These are phyloP conservation scores for Penicillium egyptiacum DNA, from an alignment of 495 filamentous ascomycete species.

Conservation along the genomic window DNA sequence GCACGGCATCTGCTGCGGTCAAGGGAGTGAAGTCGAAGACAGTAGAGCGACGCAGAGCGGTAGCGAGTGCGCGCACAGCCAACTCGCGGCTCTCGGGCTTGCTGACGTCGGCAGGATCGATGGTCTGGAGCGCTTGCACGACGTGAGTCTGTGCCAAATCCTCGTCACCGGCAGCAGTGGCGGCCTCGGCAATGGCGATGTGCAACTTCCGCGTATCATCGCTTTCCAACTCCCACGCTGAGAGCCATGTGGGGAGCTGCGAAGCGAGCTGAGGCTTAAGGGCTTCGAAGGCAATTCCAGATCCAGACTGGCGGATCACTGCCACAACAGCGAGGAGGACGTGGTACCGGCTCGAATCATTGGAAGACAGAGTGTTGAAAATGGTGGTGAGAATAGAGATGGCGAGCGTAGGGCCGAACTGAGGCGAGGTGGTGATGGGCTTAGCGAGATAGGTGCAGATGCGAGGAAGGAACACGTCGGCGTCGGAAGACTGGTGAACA, in stretches of 20 bases:
- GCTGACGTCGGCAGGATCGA: conserved; percentile 69
- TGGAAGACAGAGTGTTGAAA: conserved; percentile 85
- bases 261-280: conserved; percentile 75
- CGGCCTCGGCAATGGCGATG: conserved; percentile 73
- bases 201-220: conserved; percentile 81
- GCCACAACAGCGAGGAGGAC: conserved; percentile 81
- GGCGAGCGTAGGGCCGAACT: conserved; percentile 78
- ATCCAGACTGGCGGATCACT: conserved; percentile 69
- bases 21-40: conserved; percentile 96
- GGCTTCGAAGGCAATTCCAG: conserved; percentile 71
- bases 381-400: conserved; percentile 88
- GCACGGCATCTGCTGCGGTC: conserved; percentile 79
- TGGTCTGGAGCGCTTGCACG: conserved; percentile 77
- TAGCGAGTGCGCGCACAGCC: conserved; percentile 78
- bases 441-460: conserved; percentile 85
- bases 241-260: conserved; percentile 74
- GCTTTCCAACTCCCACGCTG: conserved; percentile 76
- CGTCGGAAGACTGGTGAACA: conserved; percentile 75
- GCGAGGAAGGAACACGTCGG: conserved; percentile 78
- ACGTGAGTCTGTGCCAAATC: conserved; percentile 80
- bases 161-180: conserved; percentile 71
- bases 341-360: conserved; percentile 79
- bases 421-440: conserved; percentile 80
- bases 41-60: conserved; percentile 69
- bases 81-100: conserved; percentile 73